phyloP scores from a whole-genome alignment of 1,284 basidiomycete species.

The Pseudozyma sp. region DNA sequence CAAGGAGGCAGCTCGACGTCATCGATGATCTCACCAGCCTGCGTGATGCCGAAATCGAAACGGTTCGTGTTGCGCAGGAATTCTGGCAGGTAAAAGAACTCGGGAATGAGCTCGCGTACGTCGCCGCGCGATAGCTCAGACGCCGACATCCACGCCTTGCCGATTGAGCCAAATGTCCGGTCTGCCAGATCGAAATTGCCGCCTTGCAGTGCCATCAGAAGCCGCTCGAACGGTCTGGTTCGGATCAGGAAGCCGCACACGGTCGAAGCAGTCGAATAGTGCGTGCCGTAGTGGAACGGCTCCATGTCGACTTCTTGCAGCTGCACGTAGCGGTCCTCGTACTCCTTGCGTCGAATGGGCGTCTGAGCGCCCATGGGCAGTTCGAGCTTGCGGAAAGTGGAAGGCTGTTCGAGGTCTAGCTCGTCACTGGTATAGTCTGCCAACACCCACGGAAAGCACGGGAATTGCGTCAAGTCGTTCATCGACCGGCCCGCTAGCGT shows the following conservation, averaged over 20 bases:
- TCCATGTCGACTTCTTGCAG: constrained; percentile 80
- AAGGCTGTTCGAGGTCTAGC: constrained; percentile 78
- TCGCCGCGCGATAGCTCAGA: constrained; percentile 88
- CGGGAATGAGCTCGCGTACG: constrained; percentile 92
- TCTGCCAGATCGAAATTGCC: constrained; percentile 96
- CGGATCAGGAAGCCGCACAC: constrained; percentile 94
- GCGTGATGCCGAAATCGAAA: constrained; percentile 82
- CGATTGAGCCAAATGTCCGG: constrained; percentile 80
- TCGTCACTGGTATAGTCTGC: constrained; percentile 82
- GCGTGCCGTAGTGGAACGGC: constrained; percentile 74
- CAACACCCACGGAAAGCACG: constrained; percentile 90
- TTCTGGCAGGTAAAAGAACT: constrained; percentile 78
- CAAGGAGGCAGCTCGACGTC: constrained; percentile 90
- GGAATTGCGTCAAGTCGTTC: constrained; percentile 88
- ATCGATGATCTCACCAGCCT: constrained; percentile 84
- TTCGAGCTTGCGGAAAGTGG: constrained; percentile 81
- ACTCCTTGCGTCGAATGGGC: constrained; percentile 72
- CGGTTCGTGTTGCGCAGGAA: constrained; percentile 72
- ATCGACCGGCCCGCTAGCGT: constrained; percentile 66
- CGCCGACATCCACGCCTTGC: constrained; percentile 84
- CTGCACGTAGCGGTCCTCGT: constrained; percentile 77
- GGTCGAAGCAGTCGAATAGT: constrained; percentile 96
- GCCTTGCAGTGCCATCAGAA: constrained; percentile 62
- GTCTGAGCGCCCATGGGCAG: constrained; percentile 93
- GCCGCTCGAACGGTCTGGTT: constrained; percentile 75